Conservation (phyloP, 2,329 filamentous ascomycete species). For the Aspergillus floridensis region DNA sequence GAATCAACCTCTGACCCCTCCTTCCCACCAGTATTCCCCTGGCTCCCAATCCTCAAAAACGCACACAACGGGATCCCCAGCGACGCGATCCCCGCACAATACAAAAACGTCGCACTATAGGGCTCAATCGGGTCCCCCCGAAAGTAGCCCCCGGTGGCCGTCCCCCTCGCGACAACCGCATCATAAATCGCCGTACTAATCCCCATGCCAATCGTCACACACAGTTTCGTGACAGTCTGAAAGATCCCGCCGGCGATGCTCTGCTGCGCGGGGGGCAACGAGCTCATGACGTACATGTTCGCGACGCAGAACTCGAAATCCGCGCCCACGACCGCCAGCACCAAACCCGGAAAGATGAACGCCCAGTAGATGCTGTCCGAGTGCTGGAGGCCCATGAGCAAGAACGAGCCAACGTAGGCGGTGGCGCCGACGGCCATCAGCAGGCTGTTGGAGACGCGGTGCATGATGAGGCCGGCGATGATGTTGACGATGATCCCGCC, state of each 20-base stretch:
- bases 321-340: constrained; percentile 62
- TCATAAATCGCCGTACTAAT: constrained; percentile 51
- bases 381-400: constrained; percentile 56
- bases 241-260: constrained; percentile 67
- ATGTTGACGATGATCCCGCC: constrained; percentile 63
- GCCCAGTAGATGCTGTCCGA: constrained; percentile 60
- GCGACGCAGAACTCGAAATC: constrained; percentile 70
- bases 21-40: not conserved
- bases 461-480: constrained; percentile 60
- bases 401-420: constrained; percentile 44
- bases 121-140: not conserved
- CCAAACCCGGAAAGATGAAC: constrained; percentile 60
- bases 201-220: constrained; percentile 49
- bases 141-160: constrained; percentile 1
- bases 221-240: constrained; percentile 63
- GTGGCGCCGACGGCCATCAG: constrained; percentile 56
- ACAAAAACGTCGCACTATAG: constrained; percentile 1
- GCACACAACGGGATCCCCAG: constrained; percentile 1
- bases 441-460: constrained; percentile 62
- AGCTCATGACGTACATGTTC: constrained; percentile 70
- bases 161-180: not conserved
- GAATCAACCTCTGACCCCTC: not conserved
- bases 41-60: not conserved
- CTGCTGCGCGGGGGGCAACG: constrained; percentile 61
- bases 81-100: not conserved